Conservation (phyloP, 164 flowering plant genomes). For the Warburgia ugandensis region DNA sequence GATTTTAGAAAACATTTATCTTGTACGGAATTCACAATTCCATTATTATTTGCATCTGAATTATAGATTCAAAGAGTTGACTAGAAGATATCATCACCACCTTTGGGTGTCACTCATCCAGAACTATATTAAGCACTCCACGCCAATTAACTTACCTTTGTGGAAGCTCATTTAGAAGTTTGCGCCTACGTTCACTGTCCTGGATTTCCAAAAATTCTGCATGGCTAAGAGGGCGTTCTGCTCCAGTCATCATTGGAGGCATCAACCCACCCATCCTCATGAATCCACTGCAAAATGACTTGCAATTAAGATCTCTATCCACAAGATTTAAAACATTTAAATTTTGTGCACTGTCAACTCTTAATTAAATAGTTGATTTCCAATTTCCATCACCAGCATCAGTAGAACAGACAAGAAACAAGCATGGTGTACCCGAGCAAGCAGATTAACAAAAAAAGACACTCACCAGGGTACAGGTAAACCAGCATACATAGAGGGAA, state of each 20-base stretch:
- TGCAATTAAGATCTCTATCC: not conserved
- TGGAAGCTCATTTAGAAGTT: constrained; percentile 18
- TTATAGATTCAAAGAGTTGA: too few relatives aligned
- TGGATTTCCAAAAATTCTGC: constrained; percentile 30
- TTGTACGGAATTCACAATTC: too few relatives aligned
- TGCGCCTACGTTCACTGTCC: constrained; percentile 24
- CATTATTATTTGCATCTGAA: not conserved
- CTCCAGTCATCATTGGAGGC: constrained; percentile 20
- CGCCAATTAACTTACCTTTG: constrained; percentile 33
- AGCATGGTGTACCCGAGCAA: too few relatives aligned
- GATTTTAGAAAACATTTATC: not conserved
- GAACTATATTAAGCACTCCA: not conserved
- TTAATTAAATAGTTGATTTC: not conserved
- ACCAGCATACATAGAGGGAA: constrained; percentile 39
- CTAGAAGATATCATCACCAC: too few relatives aligned
- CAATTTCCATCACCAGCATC: not conserved
- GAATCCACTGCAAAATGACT: constrained; percentile 33
- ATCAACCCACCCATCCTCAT: constrained; percentile 30
- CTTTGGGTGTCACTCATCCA: not conserved
- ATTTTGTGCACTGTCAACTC: not conserved
- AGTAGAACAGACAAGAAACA: too few relatives aligned
- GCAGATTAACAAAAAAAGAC: constrained; percentile 1
- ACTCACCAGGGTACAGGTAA: constrained; percentile 39
- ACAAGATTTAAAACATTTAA: not conserved
- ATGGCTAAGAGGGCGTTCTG: constrained; percentile 20